Evolutionary conservation across 2,329 filamentous ascomycete genomes (phyloP), one percentile per base, ranked within the genome.

Genomic region (Monilinia polystroma): DNA sequence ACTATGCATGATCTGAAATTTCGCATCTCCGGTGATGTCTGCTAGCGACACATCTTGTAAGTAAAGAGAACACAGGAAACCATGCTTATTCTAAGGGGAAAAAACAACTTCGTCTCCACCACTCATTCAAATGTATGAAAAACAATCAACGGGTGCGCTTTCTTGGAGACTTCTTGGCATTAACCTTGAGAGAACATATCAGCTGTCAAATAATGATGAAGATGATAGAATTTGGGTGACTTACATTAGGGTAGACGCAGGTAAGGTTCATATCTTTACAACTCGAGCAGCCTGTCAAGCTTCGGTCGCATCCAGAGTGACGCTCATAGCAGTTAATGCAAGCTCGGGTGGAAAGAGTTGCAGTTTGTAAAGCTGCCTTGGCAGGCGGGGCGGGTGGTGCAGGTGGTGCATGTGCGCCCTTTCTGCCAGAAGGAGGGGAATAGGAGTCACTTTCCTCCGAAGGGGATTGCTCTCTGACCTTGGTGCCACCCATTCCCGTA

Each of bases 211-310:
- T 60, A 29, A 23, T 35, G 26, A 16, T 35, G 57, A 23, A 45
- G 20, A 18, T 38, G 45, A 38, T 60, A 11, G 29, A 60, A 38
- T 29, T 29, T 20, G n/a, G 45, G 57, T 10, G 20, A 60, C 45
- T 60, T 51, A 60, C 58, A 12, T 38, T n/a, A 20, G 58, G 58
- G 49, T 60, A 60, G 58, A 51, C 29, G 14, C 58, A 60, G 29
- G 49, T 20, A 38, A 45, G n/a, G 35, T 38, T 26, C 7, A 23
- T 51, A 26, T 45, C n/a, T 29, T 8, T 23, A 23, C 58, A 60
- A n/a, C 12, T 8, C 6, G n/a, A 38, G 58, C 58, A 60, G 2
- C 20, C 16, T 6, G 58, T 45, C 45, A 60, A 51, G 38, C 20
- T 16, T 60, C n/a, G 49, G 58, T 60, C 58, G 51, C 58, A 60